Evolutionary conservation across 768 basidiomycete species (phyloP), one percentile per base, ranked within the genome.

Genomic region (Leccinum obscurum): DNA sequence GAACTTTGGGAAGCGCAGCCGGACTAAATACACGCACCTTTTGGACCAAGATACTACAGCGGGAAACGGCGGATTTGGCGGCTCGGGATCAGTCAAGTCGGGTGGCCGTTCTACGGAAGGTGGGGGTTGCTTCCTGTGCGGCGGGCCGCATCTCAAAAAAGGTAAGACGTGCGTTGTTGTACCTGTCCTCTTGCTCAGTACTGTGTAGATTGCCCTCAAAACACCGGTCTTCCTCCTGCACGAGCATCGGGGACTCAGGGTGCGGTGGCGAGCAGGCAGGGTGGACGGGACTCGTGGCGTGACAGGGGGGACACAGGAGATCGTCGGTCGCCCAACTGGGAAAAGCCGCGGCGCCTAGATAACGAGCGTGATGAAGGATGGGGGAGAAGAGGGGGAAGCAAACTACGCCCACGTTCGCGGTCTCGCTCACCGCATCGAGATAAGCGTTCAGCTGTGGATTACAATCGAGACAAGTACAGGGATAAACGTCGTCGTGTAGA

Each of bases 21-120:
- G 90, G 51, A 94, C 93, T 32, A 95, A 99, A 77, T 98, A 98
- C 68, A 98, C 97, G 15, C 96, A 99, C 76, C 76, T 99, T 63
- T 76, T 93, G 39, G 95, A 95, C 68, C 92, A 98, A 79, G 96
- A 98, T 72, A 98, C 96, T 1, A 93, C 92, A 6, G 77, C 64
- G 24, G 61, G 72, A 13, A 77, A 69, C 52, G 88, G 85, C 32
- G 88, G 89, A 0, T 88, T 90, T 74, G 89, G 89, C 30, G 88
- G 85, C 7, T 68, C 68, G 5, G 83, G 77, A 1, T 70, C 83
- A 26, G 77, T 83, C 53, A 85, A 83, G 68, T 70, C 79, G 44
- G 86, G 86, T 34, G 86, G 87, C 6, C 81, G 76, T 54, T 77
- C 80, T 24, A 76, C 77, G 1, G 83, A 87, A 50, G 79, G 76